These are phyloP conservation scores for Microbotryomycetes sp. DNA, from an alignment of 1,284 basidiomycete species.

Conservation along the genomic window DNA sequence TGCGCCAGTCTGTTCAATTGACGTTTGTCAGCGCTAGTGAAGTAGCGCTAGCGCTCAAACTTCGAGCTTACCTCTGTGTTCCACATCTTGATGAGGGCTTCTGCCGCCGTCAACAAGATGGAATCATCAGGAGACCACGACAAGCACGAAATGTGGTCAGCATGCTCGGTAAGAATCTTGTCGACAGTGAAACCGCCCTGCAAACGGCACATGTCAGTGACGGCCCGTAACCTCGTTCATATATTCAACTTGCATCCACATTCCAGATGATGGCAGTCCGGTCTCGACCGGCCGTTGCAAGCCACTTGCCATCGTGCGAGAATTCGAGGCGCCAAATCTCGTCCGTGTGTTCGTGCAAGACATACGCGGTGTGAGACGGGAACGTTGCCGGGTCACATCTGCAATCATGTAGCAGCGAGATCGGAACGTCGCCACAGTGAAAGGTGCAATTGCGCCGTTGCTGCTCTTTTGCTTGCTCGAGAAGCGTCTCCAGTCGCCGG, in stretches of 20 bases:
- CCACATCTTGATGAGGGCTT: conserved; percentile 76
- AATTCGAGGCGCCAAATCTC: conserved; percentile 95
- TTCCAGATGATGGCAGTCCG: conserved; percentile 82
- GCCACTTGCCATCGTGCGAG: conserved; percentile 76
- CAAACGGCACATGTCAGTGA: conserved; percentile 44
- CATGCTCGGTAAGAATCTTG: conserved; percentile 62
- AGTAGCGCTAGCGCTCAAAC: background rate
- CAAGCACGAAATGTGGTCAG: conserved; percentile 65
- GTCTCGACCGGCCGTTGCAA: conserved; percentile 85
- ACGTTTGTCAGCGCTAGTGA: background rate
- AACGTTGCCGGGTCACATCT: conserved; percentile 67
- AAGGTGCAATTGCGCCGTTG: conserved; percentile 73
- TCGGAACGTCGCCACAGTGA: conserved; percentile 58
- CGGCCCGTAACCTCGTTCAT: background rate
- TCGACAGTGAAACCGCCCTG: conserved; percentile 55
- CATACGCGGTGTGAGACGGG: conserved; percentile 73
- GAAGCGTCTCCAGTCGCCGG: conserved; percentile 71
- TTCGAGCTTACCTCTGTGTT: conserved; percentile 59
- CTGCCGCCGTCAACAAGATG: conserved; percentile 70
- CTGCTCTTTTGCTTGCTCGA: conserved; percentile 75
- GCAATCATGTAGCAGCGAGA: conserved; percentile 82
- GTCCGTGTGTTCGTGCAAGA: conserved; percentile 76
- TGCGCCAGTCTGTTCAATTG: conserved; percentile 55
- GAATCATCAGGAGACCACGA: conserved; percentile 86
- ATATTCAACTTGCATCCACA: conserved; percentile 54